These are phyloP conservation scores for Omphalea diandra DNA, from an alignment of 441 rosid species.

Conservation along the genomic window DNA sequence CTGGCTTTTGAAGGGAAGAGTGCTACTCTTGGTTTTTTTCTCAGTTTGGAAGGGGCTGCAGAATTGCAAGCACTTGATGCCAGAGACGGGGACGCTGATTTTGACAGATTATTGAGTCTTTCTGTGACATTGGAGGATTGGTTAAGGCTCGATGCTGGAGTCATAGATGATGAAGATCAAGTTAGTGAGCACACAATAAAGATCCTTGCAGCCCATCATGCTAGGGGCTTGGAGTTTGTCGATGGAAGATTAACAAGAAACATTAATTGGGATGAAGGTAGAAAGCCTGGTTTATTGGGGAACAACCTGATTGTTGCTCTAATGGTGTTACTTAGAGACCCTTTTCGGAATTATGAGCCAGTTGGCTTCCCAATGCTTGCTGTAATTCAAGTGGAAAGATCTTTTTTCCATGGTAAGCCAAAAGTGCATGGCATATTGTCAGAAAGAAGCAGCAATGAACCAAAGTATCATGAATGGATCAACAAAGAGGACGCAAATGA, in stretches of 20 bases:
- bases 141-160: slow-evolving; percentile 54
- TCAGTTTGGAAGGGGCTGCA: slow-evolving; percentile 28
- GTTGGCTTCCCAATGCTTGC: slow-evolving; percentile 80
- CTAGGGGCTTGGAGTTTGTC: slow-evolving; percentile 31
- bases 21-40: slow-evolving; percentile 21
- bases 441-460: slow-evolving; percentile 24
- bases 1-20: slow-evolving; percentile 27
- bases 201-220: slow-evolving; percentile 40
- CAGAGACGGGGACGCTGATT: slow-evolving; percentile 25
- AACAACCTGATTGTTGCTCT: slow-evolving; percentile 49
- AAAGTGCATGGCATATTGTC: slow-evolving; percentile 17
- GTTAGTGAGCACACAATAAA: slow-evolving; percentile 25
- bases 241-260: slow-evolving; percentile 24
- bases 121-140: slow-evolving; percentile 60
- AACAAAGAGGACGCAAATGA: not conserved
- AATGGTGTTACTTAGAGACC: slow-evolving; percentile 67
- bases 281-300: slow-evolving; percentile 36
- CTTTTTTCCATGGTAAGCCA: slow-evolving; percentile 25
- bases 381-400: slow-evolving; percentile 56
- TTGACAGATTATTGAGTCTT: slow-evolving; percentile 46
- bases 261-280: slow-evolving; percentile 22
- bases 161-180: slow-evolving; percentile 29
- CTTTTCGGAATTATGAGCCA: slow-evolving; percentile 57
- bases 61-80: slow-evolving; percentile 23
- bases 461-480: slow-evolving; percentile 21